Percentiles rank a stretch among this genome's conserved stretches.
These are phyloP conservation scores for Colletotrichum paranaense DNA, from an alignment of 2,329 filamentous ascomycete species.

Conservation along the genomic window DNA sequence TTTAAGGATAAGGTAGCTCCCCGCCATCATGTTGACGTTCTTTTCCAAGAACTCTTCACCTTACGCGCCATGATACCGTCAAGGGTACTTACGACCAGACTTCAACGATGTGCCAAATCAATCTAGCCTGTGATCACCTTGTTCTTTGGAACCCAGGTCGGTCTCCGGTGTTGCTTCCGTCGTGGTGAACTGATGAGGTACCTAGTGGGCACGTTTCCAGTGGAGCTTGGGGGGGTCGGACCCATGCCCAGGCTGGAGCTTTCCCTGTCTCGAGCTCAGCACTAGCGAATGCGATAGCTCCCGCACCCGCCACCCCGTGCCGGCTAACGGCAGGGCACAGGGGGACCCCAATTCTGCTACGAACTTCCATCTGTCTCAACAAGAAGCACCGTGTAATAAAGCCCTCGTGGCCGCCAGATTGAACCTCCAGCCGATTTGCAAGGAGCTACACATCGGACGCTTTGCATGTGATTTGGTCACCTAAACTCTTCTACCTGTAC, in stretches of 20 bases:
- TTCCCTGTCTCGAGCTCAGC: constrained; percentile 8
- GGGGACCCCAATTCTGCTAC: not conserved
- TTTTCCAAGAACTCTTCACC: not conserved
- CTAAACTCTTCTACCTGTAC: not conserved
- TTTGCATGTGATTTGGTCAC: not conserved
- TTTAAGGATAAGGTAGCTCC: not conserved
- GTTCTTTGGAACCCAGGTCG: too few species aligned
- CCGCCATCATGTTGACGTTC: not conserved
- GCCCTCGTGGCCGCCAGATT: not conserved
- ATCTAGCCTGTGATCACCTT: too few species aligned
- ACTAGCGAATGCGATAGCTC: constrained; percentile 2
- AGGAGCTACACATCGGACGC: not conserved
- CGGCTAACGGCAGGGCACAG: not conserved
- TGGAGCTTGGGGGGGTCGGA: not conserved
- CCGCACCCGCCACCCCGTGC: constrained; percentile 6
- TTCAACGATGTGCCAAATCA: not conserved
- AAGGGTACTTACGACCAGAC: not conserved
- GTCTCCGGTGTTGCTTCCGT: too few species aligned
- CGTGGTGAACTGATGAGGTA: not conserved
- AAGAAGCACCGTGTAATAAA: not conserved
- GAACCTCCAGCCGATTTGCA: not conserved
- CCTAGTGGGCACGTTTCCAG: not conserved
- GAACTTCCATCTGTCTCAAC: not conserved
- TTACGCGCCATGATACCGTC: not conserved
- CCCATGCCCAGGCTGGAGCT: constrained; percentile 12